Evolutionary conservation across 305 asterid species (phyloP).

Genomic region (Fraxinus latifolia): DNA sequence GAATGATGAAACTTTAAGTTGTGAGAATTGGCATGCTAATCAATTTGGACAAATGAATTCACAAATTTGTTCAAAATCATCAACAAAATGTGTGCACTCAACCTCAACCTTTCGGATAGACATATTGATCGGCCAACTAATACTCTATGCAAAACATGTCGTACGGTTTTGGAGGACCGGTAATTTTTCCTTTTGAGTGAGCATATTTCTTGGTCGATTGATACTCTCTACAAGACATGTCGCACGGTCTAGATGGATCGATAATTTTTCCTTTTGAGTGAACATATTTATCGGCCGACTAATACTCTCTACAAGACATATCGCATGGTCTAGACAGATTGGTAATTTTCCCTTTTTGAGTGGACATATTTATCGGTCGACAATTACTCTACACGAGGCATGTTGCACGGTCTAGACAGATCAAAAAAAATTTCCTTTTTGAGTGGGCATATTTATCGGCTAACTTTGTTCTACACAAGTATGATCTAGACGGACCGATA

Average conservation of each 20-base stretch:
- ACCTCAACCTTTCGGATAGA: not conserved
- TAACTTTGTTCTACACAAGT: no score
- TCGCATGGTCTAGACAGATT: not conserved
- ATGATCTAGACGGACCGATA: no score
- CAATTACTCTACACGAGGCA: not conserved
- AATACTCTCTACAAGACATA: not conserved
- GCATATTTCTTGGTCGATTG: no score
- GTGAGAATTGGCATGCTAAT: not conserved
- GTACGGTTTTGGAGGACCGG: not conserved
- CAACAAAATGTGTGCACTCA: not conserved
- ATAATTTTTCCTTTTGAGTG: not conserved
- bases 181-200: not conserved
- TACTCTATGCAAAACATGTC: not conserved
- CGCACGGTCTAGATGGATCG: not conserved
- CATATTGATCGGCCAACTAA: not conserved
- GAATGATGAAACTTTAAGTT: not conserved
- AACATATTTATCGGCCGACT: not conserved
- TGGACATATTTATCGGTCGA: not conserved
- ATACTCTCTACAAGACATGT: not conserved
- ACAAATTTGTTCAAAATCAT: not conserved
- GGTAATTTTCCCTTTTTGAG: not conserved
- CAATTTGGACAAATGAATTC: not conserved
- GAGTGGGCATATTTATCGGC: no score
- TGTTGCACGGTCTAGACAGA: not conserved
- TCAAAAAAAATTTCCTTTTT: no score